phyloP scores from a whole-genome alignment of 2,329 filamentous ascomycete species.

The Didymella segeticola region DNA sequence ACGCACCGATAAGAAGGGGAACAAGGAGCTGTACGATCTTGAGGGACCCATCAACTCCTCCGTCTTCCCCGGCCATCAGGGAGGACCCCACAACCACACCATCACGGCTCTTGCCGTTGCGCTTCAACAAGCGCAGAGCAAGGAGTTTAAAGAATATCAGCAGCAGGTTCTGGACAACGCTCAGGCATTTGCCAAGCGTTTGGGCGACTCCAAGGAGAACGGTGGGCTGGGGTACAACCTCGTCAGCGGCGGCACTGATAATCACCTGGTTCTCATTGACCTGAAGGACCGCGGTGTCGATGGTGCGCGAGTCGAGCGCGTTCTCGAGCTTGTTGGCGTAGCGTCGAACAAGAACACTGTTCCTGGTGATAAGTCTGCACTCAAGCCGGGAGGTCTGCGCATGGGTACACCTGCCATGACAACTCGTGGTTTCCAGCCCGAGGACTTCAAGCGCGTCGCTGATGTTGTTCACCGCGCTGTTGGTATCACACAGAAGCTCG shows the following conservation, averaged over 20 bases:
- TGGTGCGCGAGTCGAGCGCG: constrained; percentile 91
- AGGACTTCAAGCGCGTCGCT: constrained; percentile 79
- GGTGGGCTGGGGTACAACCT: constrained; percentile 86
- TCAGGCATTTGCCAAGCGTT: constrained; percentile 79
- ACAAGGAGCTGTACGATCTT: constrained; percentile 92
- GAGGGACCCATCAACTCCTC: constrained; percentile 98
- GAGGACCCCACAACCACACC: constrained; percentile 98
- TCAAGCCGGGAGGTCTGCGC: constrained; percentile 92
- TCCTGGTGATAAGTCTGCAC: constrained; percentile 94
- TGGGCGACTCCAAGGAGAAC: constrained; percentile 73
- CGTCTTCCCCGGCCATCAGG: constrained; percentile 98
- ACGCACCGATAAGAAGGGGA: constrained; percentile 86
- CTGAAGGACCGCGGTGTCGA: constrained; percentile 87
- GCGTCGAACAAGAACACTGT: constrained; percentile 99
- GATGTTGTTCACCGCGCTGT: constrained; percentile 52
- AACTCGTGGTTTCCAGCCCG: constrained; percentile 87
- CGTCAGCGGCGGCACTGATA: constrained; percentile 94
- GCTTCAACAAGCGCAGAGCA: constrained; percentile 87
- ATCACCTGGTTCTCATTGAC: constrained; percentile 95
- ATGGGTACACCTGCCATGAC: constrained; percentile 99
- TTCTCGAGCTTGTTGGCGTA: constrained; percentile 98
- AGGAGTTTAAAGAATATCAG: constrained; percentile 95
- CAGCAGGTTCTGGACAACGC: constrained; percentile 91
- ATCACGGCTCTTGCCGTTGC: constrained; percentile 96
- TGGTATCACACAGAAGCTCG: constrained; percentile 50